Evolutionary conservation across 371 early-diverging fungal species (phyloP).

Genomic region (Mucor racemosus): DNA sequence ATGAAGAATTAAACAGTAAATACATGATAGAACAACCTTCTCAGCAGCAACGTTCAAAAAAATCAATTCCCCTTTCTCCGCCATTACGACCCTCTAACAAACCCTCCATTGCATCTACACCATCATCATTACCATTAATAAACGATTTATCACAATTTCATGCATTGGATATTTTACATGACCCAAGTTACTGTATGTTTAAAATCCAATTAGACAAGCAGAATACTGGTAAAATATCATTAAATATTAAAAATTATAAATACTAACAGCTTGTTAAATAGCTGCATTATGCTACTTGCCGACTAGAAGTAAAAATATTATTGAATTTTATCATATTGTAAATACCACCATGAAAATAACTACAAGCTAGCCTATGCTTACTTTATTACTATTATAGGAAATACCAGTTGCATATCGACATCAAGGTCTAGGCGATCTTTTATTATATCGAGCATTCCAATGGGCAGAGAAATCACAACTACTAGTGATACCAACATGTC

Average conservation of each 20-base stretch:
- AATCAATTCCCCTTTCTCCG: not conserved
- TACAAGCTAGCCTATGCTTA: not conserved
- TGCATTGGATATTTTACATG: slow-evolving; percentile 27
- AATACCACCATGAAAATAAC: slow-evolving; percentile 10
- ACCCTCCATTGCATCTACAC: not conserved
- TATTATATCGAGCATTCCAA: slow-evolving; percentile 32
- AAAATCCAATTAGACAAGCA: slow-evolving; percentile 28
- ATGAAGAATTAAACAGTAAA: slow-evolving; percentile 1
- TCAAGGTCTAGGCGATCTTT: slow-evolving; percentile 34
- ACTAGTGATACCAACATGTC: slow-evolving; percentile 34
- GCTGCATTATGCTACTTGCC: slow-evolving; percentile 41
- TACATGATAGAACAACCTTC: slow-evolving; percentile 5
- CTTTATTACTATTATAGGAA: slow-evolving; percentile 23
- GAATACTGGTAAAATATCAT: slow-evolving; percentile 21
- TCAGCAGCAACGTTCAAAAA: not conserved
- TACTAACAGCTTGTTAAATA: not conserved
- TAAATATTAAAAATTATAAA: not conserved
- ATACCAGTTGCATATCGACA: slow-evolving; percentile 31
- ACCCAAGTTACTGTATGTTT: slow-evolving; percentile 31
- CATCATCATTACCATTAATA: not conserved
- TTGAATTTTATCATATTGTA: slow-evolving; percentile 26
- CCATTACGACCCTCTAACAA: not conserved
- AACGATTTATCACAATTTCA: not conserved
- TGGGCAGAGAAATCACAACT: slow-evolving; percentile 28
- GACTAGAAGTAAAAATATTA: slow-evolving; percentile 26